Evolutionary conservation across 208 protist genomes (phyloP), one percentile per base, ranked within the genome.

Genomic region (Crithidia bombi): DNA sequence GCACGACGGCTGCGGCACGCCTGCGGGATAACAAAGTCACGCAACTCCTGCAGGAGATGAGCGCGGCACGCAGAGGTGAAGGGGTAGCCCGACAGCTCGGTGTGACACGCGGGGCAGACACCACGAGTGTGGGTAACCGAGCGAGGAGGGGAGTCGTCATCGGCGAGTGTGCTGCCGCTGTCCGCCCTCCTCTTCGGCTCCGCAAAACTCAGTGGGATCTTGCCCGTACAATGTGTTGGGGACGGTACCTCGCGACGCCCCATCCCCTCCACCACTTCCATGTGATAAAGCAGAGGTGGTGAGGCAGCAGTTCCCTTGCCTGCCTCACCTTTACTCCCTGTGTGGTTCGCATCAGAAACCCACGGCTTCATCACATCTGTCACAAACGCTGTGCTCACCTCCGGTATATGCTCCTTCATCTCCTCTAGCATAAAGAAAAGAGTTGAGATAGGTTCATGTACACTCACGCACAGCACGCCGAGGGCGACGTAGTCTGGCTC

Each of bases 371-470:
- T 32, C 32, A 93, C 85, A 17, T 83, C 73, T 1, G 15, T 21
- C 9, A 82, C 56, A 67, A 91, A 79, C 21, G 4, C 50, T 21
- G 30, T 44, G 35, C 69, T 76, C 47, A 90, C 77, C 55, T 63
- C 63, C 6, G 72, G 0, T 3, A 90, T 57, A 57, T 85, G 72
- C 30, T 84, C 81, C 14, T 76, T 73, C 89, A 91, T 86, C 44
- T 78, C 71, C n/a, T 73, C 62, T 56, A 94, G 74, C 26, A 94
- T 75, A 23, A 51, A 69, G 25, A 83, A 75, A 4, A 94, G 75
- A 1, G 81, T 82, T 3, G 72, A 47, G 7, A 82, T 26, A 2
- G 89, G 86, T 59, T 89, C 83, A 7, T 46, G 21, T n/a, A 70
- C 41, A 4, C 41, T 55, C 26, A 89, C 81, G 50, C 85, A 91